Evolutionary conservation across 352 stramenopile species (phyloP).

Genomic region (Globisporangium uncinulatum): DNA sequence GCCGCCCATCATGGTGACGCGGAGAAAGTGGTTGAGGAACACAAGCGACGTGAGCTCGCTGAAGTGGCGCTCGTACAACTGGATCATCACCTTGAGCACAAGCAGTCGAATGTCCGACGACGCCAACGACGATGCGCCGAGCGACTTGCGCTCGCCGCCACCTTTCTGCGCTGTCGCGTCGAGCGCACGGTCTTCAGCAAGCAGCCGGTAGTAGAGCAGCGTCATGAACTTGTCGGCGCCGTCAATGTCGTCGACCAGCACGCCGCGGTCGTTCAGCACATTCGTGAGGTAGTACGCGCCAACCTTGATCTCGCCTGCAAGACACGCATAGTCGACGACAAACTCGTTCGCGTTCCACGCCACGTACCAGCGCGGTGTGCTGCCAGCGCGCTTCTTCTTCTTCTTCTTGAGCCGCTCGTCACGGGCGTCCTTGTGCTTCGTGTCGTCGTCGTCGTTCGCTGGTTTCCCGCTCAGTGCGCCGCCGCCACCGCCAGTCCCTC

Average conservation of each 20-base stretch:
- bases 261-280: conserved; percentile 72
- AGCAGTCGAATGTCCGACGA: conserved; percentile 69
- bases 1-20: conserved; percentile 68
- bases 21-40: conserved; percentile 81
- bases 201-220: conserved; percentile 79
- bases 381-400: conserved; percentile 59
- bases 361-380: conserved; percentile 77
- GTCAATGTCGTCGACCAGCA: conserved; percentile 76
- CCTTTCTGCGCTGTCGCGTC: conserved; percentile 1
- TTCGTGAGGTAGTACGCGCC: conserved; percentile 81
- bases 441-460: conserved; percentile 24
- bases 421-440: conserved; percentile 23
- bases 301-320: conserved; percentile 74
- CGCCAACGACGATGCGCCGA: conserved; percentile 23
- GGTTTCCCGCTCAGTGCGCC: background rate
- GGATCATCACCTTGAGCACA: conserved; percentile 85
- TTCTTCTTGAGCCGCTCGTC: conserved; percentile 42
- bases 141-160: conserved; percentile 11
- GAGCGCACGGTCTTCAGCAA: conserved; percentile 52
- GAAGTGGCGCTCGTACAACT: conserved; percentile 80
- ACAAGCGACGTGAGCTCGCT: conserved; percentile 66
- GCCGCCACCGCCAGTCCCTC: conserved; percentile 7
- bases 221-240: conserved; percentile 79
- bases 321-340: conserved; percentile 64
- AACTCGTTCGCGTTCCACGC: conserved; percentile 88